Base-by-base conservation (phyloP, 768 basidiomycete species). In the Clitopilus hobsonii region DNA sequence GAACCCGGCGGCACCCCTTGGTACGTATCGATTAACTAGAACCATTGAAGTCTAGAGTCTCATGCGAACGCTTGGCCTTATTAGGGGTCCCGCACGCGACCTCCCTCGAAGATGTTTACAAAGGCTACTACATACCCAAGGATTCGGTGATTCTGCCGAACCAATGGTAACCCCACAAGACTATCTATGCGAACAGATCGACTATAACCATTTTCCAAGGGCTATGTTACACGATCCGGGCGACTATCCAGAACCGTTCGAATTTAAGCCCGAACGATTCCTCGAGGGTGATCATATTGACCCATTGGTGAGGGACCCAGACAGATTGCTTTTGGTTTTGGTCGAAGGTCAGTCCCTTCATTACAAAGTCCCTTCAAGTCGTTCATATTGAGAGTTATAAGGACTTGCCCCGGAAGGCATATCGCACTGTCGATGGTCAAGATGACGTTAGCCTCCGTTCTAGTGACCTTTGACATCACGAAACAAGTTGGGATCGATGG, bases 251-350 rank as follows among this genome's bases (percentile, higher is more conserved):
- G 53, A 71, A 48, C 70, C 71, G 0, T 38, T 56, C 10, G 51
- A 51, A 16, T 74, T 74, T 36, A 32, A 63, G 8, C 61, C 68
- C 1, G 53, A 49, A 6, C 63, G 72, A 6, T 72, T 66, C 61
- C 50, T 73, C 6, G 52, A 56, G n/a, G 58, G 63, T 29, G 65
- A 64, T 5, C 49, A 59, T 20, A 49, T 62, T n/a, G 54, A 67
- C 26, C 54, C 54, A 2, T 52, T 41, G 5, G 54, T 66, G 1
- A 23, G 20, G 38, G 38, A 58, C 30, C 56, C 60, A 8, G 11
- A n/a, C 22, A 0, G 56, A 54, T 3, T 25, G 60, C 54, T 1
- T 68, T 65, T 28, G 67, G 66, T 2, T 68, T 61, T 30, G 65
- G 67, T 16, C 32, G 65, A 38, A 45, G 66, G 66, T 67, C n/a